Conservation (phyloP, 257 asterid genomes). For the Solanum paucissectum region DNA sequence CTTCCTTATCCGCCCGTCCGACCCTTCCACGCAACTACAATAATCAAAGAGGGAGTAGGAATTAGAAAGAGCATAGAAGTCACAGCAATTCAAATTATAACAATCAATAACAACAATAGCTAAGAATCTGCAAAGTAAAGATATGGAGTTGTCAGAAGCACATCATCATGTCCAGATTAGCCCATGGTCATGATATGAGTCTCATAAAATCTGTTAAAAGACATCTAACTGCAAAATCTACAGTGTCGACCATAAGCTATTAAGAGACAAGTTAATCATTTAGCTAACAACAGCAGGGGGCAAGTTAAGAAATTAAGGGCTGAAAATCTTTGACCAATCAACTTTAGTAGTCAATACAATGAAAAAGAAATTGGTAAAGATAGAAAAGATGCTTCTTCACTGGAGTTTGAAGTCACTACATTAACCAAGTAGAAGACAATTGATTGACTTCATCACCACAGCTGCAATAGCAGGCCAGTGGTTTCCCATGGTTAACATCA, state of each 20-base stretch:
- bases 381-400: background rate
- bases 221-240: background rate
- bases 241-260: background rate
- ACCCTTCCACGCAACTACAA: constrained; percentile 93
- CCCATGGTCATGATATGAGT: background rate
- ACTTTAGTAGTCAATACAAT: background rate
- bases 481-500: background rate
- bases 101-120: background rate
- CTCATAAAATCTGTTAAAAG: background rate
- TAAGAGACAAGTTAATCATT: background rate
- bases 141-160: background rate
- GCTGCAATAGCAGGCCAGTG: background rate
- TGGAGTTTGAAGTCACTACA: background rate
- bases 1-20: constrained; percentile 98
- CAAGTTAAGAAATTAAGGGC: background rate
- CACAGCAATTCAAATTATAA: background rate
- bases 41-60: constrained; percentile 1
- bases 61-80: background rate
- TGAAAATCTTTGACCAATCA: background rate
- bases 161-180: background rate
- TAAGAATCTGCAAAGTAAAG: background rate
- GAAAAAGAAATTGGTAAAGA: background rate
- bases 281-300: background rate
- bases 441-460: background rate
- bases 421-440: background rate